phyloP scores from a whole-genome alignment of 2,329 filamentous ascomycete species.

The Westerdykella ornata region DNA sequence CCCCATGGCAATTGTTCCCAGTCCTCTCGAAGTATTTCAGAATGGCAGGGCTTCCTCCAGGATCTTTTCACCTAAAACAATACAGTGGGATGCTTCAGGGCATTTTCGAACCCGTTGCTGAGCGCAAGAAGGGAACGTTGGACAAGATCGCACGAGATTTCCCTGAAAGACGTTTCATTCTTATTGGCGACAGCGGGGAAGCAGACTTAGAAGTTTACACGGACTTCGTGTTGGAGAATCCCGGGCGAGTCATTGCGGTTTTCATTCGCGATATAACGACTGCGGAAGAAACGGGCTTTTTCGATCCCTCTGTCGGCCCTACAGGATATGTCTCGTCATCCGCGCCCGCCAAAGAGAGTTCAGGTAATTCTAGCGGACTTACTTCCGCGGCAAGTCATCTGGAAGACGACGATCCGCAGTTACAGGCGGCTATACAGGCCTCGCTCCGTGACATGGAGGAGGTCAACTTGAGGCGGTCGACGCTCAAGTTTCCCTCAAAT shows the following conservation, averaged over 20 bases:
- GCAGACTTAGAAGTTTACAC: slow-evolving; percentile 97
- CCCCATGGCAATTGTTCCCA: slow-evolving; percentile 94
- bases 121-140: slow-evolving; percentile 83
- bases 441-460: slow-evolving; percentile 44
- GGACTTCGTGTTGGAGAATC: slow-evolving; percentile 78
- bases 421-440: slow-evolving; percentile 44
- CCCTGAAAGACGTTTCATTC: slow-evolving; percentile 77
- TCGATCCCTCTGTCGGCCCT: slow-evolving; percentile 55
- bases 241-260: slow-evolving; percentile 72
- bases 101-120: slow-evolving; percentile 94
- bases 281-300: slow-evolving; percentile 64
- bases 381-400: slow-evolving; percentile 4
- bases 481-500: slow-evolving; percentile 28
- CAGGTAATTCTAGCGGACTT: slow-evolving; percentile 11
- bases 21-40: slow-evolving; percentile 81
- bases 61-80: slow-evolving; percentile 91
- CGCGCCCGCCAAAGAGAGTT: slow-evolving; percentile 14
- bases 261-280: slow-evolving; percentile 97
- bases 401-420: slow-evolving; percentile 44
- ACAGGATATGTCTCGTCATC: slow-evolving; percentile 27
- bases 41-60: slow-evolving; percentile 69
- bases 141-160: slow-evolving; percentile 85
- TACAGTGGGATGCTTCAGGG: slow-evolving; percentile 97
- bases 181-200: slow-evolving; percentile 93
- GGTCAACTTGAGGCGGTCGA: slow-evolving; percentile 30